A percentile compares a stretch with the other conserved stretches of the same genome.
Conservation (phyloP, 805 yeast genomes). For the Yamadazyma endophytica region DNA sequence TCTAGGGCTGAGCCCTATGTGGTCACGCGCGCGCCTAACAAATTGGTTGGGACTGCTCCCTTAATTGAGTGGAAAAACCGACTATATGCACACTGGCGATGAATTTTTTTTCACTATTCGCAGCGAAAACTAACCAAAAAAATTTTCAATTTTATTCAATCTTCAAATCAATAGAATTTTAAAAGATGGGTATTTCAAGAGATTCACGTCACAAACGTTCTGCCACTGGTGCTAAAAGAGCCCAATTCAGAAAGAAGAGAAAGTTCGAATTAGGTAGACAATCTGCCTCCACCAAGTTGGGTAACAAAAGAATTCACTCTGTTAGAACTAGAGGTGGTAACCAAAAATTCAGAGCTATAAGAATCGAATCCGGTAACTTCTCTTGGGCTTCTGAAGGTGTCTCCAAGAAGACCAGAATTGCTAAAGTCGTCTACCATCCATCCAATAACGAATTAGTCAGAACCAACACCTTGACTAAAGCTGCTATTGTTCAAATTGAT, state of each 20-base stretch:
- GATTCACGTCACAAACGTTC: conserved; percentile 99
- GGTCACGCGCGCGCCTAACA: too few relatives aligned
- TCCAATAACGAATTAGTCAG: conserved; percentile 99
- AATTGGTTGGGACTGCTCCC: too few relatives aligned
- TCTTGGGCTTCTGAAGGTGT: conserved; percentile 99
- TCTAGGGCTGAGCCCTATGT: too few relatives aligned
- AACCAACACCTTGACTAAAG: conserved; percentile 98
- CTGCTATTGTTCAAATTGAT: conserved; percentile 98
- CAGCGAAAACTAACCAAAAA: conserved; percentile 5
- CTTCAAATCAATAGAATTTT: conserved; percentile 1
- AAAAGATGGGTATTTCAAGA: conserved; percentile 99
- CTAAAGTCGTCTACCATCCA: conserved; percentile 98
- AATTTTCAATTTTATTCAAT: conserved; percentile 4
- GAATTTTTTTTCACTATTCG: conserved; percentile 1
- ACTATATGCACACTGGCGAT: conserved; percentile 1
- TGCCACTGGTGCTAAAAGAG: conserved; percentile 99
- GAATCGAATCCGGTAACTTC: conserved; percentile 98
- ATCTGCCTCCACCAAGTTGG: conserved; percentile 99
- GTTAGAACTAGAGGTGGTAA: conserved; percentile 99
- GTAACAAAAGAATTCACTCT: conserved; percentile 97
- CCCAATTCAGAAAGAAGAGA: conserved; percentile 99
- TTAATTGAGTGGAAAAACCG: not conserved
- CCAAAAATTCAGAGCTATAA: conserved; percentile 99
- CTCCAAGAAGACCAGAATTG: conserved; percentile 98
- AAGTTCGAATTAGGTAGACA: conserved; percentile 99